phyloP scores from a whole-genome alignment of 2,329 filamentous ascomycete genomes.

The Emericellopsis cladophorae region DNA sequence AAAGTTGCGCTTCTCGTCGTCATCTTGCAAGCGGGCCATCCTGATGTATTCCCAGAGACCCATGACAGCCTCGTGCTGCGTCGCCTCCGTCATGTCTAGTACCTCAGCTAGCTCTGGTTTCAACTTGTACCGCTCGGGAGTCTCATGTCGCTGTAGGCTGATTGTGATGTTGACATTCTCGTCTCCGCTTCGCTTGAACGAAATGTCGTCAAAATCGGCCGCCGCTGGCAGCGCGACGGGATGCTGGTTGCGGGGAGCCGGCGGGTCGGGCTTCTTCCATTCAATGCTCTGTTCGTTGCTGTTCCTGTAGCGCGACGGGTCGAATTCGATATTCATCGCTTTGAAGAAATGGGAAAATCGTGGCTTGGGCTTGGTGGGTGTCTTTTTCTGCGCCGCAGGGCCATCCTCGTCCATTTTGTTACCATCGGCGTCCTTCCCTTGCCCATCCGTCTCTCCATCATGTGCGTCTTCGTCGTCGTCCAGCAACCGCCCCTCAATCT shows the following conservation, averaged over 20 bases:
- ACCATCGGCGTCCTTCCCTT: conserved; percentile 23
- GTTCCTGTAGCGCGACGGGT: conserved; percentile 45
- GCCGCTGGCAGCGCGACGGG: conserved; percentile 33
- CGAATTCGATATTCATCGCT: conserved; percentile 62
- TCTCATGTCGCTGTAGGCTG: conserved; percentile 74
- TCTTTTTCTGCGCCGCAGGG: conserved; percentile 15
- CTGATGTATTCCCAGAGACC: conserved; percentile 94
- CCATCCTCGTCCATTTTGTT: conserved; percentile 13
- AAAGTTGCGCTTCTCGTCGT: conserved; percentile 88
- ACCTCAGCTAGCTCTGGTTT: conserved; percentile 71
- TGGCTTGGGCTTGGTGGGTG: conserved; percentile 25
- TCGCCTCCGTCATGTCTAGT: conserved; percentile 76
- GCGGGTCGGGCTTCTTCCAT: conserved; percentile 72
- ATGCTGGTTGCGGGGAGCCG: conserved; percentile 35
- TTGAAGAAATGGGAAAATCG: conserved; percentile 74
- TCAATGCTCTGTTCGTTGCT: conserved; percentile 51
- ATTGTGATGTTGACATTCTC: conserved; percentile 87
- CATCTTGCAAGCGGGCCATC: conserved; percentile 74
- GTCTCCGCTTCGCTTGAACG: conserved; percentile 84
- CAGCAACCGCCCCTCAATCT: conserved; percentile 78
- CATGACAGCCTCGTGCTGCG: conserved; percentile 77
- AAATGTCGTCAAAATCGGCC: conserved; percentile 77
- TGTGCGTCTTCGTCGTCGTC: conserved; percentile 56
- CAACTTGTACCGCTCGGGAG: conserved; percentile 71
- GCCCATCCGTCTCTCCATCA: conserved; percentile 34